Conservation (phyloP, 768 basidiomycete species). For the Tylopilus subfusipes region DNA sequence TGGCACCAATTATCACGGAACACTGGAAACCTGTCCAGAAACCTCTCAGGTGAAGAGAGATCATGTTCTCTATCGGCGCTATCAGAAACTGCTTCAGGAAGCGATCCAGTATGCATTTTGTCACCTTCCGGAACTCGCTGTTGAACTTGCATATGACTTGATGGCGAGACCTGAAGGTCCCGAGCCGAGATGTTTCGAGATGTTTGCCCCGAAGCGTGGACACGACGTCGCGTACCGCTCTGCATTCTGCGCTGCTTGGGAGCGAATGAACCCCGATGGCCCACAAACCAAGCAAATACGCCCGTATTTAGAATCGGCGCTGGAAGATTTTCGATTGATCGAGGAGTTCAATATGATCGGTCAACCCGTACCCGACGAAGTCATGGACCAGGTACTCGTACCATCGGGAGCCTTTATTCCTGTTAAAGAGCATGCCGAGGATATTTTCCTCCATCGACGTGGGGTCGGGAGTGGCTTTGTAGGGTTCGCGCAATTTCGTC, state of each 20-base stretch:
- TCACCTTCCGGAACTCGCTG: conserved; percentile 12
- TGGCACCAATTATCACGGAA: conserved; percentile 16
- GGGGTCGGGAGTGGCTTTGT: conserved; percentile 11
- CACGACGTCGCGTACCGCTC: conserved; percentile 5
- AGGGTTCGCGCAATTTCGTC: conserved; percentile 10
- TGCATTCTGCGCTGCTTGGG: conserved; percentile 9
- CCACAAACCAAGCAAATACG: not conserved
- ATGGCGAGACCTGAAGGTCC: not conserved
- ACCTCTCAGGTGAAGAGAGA: conserved; percentile 1
- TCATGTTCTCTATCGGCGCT: conserved; percentile 8
- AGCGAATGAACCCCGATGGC: not conserved
- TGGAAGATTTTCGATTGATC: conserved; percentile 9
- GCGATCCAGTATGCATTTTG: conserved; percentile 12
- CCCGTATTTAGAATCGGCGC: conserved; percentile 2
- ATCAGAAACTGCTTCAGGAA: conserved; percentile 8
- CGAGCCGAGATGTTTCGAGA: not conserved
- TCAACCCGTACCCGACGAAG: conserved; percentile 6
- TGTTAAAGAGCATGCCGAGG: conserved; percentile 11
- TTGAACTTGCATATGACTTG: conserved; percentile 15
- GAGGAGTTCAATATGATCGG: conserved; percentile 16
- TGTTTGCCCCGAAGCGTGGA: not conserved
- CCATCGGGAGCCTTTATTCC: conserved; percentile 12
- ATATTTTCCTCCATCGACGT: conserved; percentile 7
- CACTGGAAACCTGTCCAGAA: conserved; percentile 8
- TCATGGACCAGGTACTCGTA: conserved; percentile 11